These are phyloP conservation scores for Flaveria linearis DNA, from an alignment of 129 eudicot genomes.

Conservation along the genomic window DNA sequence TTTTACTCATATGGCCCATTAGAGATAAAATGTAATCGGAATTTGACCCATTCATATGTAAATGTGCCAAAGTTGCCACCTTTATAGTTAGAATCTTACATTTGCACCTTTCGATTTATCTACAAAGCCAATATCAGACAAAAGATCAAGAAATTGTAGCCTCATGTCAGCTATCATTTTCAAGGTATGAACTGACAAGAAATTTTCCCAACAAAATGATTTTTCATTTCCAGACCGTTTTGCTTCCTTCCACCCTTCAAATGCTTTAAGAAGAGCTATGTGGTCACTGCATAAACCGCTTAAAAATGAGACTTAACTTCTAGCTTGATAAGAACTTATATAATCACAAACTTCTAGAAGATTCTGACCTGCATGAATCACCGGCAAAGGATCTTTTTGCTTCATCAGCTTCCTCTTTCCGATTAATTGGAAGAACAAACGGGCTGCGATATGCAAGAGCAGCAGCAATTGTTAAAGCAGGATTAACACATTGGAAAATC, in stretches of 20 bases:
- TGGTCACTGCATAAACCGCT: slow-evolving; percentile 70
- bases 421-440: slow-evolving; percentile 84
- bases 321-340: not conserved
- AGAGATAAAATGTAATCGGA: not conserved
- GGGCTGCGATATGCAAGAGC: slow-evolving; percentile 94
- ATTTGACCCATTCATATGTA: slow-evolving; percentile 8
- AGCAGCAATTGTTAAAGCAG: slow-evolving; percentile 89
- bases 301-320: not conserved
- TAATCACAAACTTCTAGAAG: slow-evolving; percentile 15
- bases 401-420: slow-evolving; percentile 95
- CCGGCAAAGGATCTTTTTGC: slow-evolving; percentile 98
- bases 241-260: slow-evolving; percentile 92
- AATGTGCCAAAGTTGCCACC: not conserved
- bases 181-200: slow-evolving; percentile 71
- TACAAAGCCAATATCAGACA: slow-evolving; percentile 83
- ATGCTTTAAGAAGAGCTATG: slow-evolving; percentile 93
- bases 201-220: slow-evolving; percentile 90
- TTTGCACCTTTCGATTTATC: slow-evolving; percentile 80
- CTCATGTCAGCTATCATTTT: slow-evolving; percentile 97
- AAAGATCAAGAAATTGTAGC: slow-evolving; percentile 73
- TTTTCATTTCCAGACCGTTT: slow-evolving; percentile 70
- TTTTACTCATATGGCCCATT: not conserved
- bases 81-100: slow-evolving; percentile 41
- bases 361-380: slow-evolving; percentile 89
- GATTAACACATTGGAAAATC: slow-evolving; percentile 87